Evolutionary conservation across 2,329 filamentous ascomycete genomes (phyloP).

Genomic region (Fusarium sp.): DNA sequence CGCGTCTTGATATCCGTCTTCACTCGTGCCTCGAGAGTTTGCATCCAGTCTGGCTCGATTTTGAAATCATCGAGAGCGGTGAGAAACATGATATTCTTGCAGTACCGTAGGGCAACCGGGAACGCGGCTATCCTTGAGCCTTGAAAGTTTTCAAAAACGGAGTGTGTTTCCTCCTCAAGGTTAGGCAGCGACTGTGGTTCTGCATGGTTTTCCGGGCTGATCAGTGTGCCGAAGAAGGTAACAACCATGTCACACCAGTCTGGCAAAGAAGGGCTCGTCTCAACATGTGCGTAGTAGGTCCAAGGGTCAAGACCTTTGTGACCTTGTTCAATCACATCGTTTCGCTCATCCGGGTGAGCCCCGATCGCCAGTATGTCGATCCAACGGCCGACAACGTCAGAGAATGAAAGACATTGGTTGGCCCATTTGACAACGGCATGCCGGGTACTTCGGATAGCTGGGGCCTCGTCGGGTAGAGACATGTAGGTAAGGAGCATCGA

Average conservation of each 20-base stretch:
- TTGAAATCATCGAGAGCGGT: slow-evolving; percentile 65
- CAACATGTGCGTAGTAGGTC: slow-evolving; percentile 65
- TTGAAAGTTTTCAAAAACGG: slow-evolving; percentile 63
- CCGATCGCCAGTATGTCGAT: slow-evolving; percentile 88
- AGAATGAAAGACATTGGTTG: slow-evolving; percentile 87
- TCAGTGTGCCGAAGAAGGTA: slow-evolving; percentile 63
- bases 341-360: slow-evolving; percentile 76
- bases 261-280: slow-evolving; percentile 60
- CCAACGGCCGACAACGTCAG: slow-evolving; percentile 86
- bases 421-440: slow-evolving; percentile 91
- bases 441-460: slow-evolving; percentile 80
- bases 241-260: slow-evolving; percentile 68
- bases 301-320: slow-evolving; percentile 85
- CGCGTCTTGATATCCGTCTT: slow-evolving; percentile 79
- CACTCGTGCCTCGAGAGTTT: slow-evolving; percentile 81
- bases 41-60: slow-evolving; percentile 87
- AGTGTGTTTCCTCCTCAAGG: slow-evolving; percentile 22
- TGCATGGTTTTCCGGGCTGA: slow-evolving; percentile 53
- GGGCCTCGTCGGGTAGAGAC: slow-evolving; percentile 64
- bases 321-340: slow-evolving; percentile 91
- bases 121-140: slow-evolving; percentile 70
- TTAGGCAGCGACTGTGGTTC: slow-evolving; percentile 52
- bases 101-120: slow-evolving; percentile 79
- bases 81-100: slow-evolving; percentile 69
- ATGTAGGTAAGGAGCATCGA: slow-evolving; percentile 79